Percentiles rank a stretch among this genome's conserved stretches.
Evolutionary conservation across 2,329 filamentous ascomycete genomes (phyloP).

Genomic region (Berkeleyomyces basicola): DNA sequence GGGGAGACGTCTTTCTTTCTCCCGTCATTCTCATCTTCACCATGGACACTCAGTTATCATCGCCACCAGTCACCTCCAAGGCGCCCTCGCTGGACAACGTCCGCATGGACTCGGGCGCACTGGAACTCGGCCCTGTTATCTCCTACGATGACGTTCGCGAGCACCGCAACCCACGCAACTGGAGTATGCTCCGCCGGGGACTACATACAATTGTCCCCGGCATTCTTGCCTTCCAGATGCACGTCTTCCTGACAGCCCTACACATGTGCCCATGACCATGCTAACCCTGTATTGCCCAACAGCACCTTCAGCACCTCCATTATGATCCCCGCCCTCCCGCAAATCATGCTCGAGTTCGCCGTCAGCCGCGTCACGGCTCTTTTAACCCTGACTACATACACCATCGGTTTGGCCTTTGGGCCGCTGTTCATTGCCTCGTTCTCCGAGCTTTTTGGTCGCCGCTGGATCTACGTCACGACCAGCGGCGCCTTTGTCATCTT

Average conservation of each 20-base stretch:
- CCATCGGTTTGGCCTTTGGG: constrained; percentile 41
- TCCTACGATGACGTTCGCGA: constrained; percentile 13
- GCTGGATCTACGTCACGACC: constrained; percentile 33
- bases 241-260: not conserved
- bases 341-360: constrained; percentile 35
- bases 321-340: constrained; percentile 29
- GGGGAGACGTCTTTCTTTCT: not conserved
- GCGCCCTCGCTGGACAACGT: not conserved
- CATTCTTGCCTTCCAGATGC: constrained; percentile 14
- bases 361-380: constrained; percentile 38
- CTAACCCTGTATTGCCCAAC: not conserved
- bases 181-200: constrained; percentile 3
- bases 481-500: constrained; percentile 36
- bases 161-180: constrained; percentile 14
- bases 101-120: not conserved
- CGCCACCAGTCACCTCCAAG: not conserved
- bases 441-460: constrained; percentile 40
- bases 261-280: not conserved
- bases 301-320: constrained; percentile 39
- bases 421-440: constrained; percentile 42
- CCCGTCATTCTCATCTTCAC: not conserved
- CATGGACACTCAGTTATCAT: not conserved
- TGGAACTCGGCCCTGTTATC: not conserved
- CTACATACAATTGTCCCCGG: constrained; percentile 14
- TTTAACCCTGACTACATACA: constrained; percentile 42